Evolutionary conservation across 2,329 filamentous ascomycete species (phyloP).

Genomic region (Diaporthe amygdali): DNA sequence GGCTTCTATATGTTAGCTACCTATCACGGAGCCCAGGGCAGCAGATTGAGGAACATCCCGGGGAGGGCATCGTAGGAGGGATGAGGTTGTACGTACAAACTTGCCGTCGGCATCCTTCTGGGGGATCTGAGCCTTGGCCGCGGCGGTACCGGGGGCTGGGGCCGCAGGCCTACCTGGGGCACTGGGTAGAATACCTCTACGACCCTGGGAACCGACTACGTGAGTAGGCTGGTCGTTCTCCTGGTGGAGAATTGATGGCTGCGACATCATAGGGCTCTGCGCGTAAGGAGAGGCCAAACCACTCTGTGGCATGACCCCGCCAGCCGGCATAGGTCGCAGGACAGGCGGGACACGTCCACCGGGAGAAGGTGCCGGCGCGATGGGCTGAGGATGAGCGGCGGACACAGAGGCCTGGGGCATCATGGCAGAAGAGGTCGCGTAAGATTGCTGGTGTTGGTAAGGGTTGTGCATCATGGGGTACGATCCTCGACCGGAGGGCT

Average conservation of each 20-base stretch:
- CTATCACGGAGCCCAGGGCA: background rate
- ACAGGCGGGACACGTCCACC: conserved; percentile 63
- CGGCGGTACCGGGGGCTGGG: conserved; percentile 69
- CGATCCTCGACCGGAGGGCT: conserved; percentile 53
- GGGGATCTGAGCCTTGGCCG: conserved; percentile 82
- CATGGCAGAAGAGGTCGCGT: conserved; percentile 63
- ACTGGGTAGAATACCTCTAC: conserved; percentile 88
- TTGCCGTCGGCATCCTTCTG: conserved; percentile 97
- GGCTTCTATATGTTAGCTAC: conserved; percentile 47
- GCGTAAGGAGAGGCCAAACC: conserved; percentile 66
- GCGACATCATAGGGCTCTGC: conserved; percentile 60
- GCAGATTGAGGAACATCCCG: too few relatives aligned
- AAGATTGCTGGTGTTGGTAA: conserved; percentile 60
- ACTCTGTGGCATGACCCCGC: conserved; percentile 65
- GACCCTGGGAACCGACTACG: conserved; percentile 92
- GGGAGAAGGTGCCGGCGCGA: conserved; percentile 71
- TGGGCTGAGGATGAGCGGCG: conserved; percentile 75
- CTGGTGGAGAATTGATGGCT: conserved; percentile 55
- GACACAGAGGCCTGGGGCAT: conserved; percentile 71
- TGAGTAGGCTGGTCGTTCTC: conserved; percentile 77
- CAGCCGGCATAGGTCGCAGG: conserved; percentile 73
- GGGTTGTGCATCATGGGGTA: conserved; percentile 56
- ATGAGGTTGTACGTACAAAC: conserved; percentile 52
- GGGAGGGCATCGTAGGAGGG: background rate
- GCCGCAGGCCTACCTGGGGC: conserved; percentile 85